phyloP scores from a whole-genome alignment of 2,329 filamentous ascomycete species.

The Mycosphaerelloides madeirae region DNA sequence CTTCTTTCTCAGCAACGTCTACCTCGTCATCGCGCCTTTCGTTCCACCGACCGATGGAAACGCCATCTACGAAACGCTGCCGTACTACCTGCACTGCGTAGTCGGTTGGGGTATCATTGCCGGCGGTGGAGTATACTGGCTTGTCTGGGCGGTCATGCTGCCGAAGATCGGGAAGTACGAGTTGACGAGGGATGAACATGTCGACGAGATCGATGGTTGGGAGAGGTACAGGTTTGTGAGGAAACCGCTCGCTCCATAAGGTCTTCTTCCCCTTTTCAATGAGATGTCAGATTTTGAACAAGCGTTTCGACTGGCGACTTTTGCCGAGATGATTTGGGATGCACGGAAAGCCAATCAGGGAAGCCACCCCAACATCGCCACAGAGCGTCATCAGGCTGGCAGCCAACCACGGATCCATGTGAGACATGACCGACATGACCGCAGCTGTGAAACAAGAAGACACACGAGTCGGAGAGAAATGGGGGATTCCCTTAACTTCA shows the following conservation, averaged over 20 bases:
- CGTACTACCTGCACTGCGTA: slow-evolving; percentile 52
- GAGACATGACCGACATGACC: too few species aligned
- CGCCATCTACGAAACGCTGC: slow-evolving; percentile 49
- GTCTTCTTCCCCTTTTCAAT: too few species aligned
- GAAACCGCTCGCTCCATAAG: slow-evolving; percentile 2
- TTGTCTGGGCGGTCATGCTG: slow-evolving; percentile 48
- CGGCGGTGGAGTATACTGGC: slow-evolving; percentile 48
- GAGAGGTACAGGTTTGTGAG: slow-evolving; percentile 35
- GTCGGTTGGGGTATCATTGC: slow-evolving; percentile 49
- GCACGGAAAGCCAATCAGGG: too few species aligned
- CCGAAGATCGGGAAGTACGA: slow-evolving; percentile 41
- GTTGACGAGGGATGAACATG: slow-evolving; percentile 28
- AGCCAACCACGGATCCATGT: too few species aligned
- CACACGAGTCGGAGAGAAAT: too few species aligned
- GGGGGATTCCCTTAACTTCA: too few species aligned
- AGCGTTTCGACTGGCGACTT: not conserved
- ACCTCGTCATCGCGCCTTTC: slow-evolving; percentile 50
- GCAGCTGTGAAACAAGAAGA: too few species aligned
- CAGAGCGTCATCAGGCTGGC: too few species aligned
- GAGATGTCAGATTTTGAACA: too few species aligned
- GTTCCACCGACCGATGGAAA: slow-evolving; percentile 46
- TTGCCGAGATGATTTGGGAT: not conserved
- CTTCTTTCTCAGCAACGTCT: slow-evolving; percentile 51
- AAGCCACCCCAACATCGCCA: too few species aligned
- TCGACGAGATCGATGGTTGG: slow-evolving; percentile 39